Base-by-base conservation (phyloP, 2,329 filamentous ascomycete genomes). In the Calonectria crousiana region DNA sequence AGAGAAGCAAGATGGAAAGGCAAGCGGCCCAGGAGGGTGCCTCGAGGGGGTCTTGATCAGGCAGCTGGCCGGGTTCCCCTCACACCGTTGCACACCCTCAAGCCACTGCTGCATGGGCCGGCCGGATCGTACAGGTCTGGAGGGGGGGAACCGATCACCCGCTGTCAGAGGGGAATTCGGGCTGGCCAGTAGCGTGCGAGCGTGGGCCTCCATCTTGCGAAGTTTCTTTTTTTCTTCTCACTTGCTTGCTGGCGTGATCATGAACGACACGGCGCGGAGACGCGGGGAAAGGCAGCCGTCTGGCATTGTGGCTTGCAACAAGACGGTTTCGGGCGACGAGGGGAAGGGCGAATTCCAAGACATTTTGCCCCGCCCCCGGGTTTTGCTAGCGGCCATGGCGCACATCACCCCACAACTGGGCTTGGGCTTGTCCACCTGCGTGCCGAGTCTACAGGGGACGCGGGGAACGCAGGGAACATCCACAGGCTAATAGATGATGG, bases 381-480 rank as follows among this genome's bases (percentile, higher is more conserved):
- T 73, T 73, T 73, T 69, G 60, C 49, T 69, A 70, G 71, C 67
- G 67, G 71, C 36, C 44, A 69, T 70, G 58, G 71, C 67, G 71
- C 67, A 69, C 58, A 73, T 73, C 71, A 73, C 71, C 71, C 71
- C 71, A 73, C 71, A 73, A 23, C 71, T 30, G 67, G 71, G 23
- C 60, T 41, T 52, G 26, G 26, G 47, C 11, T 41, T 32, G 30
- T 8, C 30, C 30, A 8, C 30, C 30, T 36, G 65, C 32, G 65
- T 64, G 38, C 38, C 38, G 38, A 41, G 16, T 41, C 36, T 34
- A 44, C n/a, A 47, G n/a, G 44, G 44, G 18, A 44, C 41, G 18
- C 41, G 10, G 32, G 32, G 32, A 11, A 41, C 41, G 4, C 41
- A 47, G 41, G 41, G 51, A 53, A 20, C 51, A 16, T 18, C 4